Percentiles rank a stretch among this genome's conserved stretches.
phyloP scores from a whole-genome alignment of 208 protist genomes.

The Polymyxa betae region DNA sequence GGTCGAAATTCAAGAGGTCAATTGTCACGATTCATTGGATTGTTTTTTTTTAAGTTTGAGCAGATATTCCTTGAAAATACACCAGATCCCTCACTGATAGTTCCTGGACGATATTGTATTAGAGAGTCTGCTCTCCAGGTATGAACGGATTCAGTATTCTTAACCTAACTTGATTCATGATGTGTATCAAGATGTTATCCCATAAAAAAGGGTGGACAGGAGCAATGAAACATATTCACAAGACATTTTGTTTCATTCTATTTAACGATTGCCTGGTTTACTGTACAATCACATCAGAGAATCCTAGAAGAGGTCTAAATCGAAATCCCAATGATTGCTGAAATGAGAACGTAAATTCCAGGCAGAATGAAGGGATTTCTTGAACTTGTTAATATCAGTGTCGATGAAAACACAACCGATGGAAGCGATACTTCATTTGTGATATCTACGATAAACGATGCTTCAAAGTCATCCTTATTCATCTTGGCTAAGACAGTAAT shows the following conservation, averaged over 20 bases:
- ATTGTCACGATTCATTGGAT: background rate
- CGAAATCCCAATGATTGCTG: background rate
- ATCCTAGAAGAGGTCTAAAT: background rate
- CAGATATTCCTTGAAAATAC: background rate
- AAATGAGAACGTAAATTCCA: background rate
- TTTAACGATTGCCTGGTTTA: background rate
- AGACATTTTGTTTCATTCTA: background rate
- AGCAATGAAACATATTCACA: background rate
- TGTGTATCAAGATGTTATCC: background rate
- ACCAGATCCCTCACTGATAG: background rate
- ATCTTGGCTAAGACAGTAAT: background rate
- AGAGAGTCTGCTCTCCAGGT: background rate
- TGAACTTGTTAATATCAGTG: background rate
- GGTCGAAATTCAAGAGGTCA: background rate
- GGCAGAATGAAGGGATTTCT: background rate
- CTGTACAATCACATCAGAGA: background rate
- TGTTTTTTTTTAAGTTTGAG: background rate
- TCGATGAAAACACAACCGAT: background rate
- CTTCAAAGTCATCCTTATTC: background rate
- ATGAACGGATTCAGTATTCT: background rate
- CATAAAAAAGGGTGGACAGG: constrained; percentile 8
- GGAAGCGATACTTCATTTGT: background rate
- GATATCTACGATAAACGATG: background rate
- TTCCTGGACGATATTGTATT: background rate
- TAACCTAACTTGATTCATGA: background rate